Percentiles rank a stretch among this genome's conserved stretches.
Conservation (phyloP, 345 rosid species). For the Pistacia vera region DNA sequence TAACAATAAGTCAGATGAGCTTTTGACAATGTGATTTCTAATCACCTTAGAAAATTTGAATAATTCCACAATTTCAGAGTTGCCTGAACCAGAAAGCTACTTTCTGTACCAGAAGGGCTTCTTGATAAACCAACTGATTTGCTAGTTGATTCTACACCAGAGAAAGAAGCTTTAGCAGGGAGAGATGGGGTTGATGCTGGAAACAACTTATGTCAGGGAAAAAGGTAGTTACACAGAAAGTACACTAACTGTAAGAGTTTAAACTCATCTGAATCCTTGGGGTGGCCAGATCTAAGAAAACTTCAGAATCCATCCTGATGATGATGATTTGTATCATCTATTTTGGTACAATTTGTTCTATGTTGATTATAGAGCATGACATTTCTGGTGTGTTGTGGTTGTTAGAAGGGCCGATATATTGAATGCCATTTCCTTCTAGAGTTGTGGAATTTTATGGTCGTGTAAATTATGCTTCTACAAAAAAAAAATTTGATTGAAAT, state of each 20-base stretch:
- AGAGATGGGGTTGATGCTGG: slow-evolving; percentile 43
- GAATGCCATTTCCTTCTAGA: slow-evolving; percentile 4
- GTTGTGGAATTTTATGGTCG: not conserved
- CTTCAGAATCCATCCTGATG: slow-evolving; percentile 74
- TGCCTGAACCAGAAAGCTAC: slow-evolving; percentile 82
- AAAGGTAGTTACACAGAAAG: slow-evolving; percentile 78
- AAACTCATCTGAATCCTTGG: slow-evolving; percentile 73
- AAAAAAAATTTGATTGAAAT: not conserved
- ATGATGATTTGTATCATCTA: slow-evolving; percentile 94
- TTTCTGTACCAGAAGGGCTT: slow-evolving; percentile 51
- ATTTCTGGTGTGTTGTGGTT: not conserved
- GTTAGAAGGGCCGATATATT: not conserved
- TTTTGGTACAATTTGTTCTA: slow-evolving; percentile 59
- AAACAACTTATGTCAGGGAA: slow-evolving; percentile 57
- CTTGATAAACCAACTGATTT: slow-evolving; percentile 51
- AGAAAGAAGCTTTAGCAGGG: slow-evolving; percentile 45
- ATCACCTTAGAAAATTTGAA: slow-evolving; percentile 43
- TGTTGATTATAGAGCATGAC: not conserved
- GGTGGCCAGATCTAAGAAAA: slow-evolving; percentile 54
- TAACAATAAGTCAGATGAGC: slow-evolving; percentile 38
- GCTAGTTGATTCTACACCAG: slow-evolving; percentile 63
- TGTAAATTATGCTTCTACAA: not conserved
- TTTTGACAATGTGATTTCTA: slow-evolving; percentile 27
- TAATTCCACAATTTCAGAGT: slow-evolving; percentile 38
- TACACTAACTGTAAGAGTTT: slow-evolving; percentile 59